Evolutionary conservation across 2,329 filamentous ascomycete species (phyloP), one percentile per base, ranked within the genome.

Genomic region (Bertia moriformis): DNA sequence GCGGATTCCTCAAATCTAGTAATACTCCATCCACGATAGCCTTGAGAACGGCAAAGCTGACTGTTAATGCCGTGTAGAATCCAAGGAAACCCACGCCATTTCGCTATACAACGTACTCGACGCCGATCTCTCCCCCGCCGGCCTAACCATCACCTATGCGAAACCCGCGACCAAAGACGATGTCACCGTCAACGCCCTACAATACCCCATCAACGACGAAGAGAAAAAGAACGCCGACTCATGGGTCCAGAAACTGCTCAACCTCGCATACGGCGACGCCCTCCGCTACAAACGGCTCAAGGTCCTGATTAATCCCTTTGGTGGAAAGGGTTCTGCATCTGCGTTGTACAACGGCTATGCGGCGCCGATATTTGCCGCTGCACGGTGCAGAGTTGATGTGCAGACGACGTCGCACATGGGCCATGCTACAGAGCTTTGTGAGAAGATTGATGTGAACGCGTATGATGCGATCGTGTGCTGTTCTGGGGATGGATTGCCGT

Each of bases 401-500:
- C 67, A 78, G 52, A 57, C 56, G 40, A 82, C 77, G 2, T 59
- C 61, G 24, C 63, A 75, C 50, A 52, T 58, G 20, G 73, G 72
- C 2, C 76, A 82, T 54, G 77, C 73, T 4, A 60, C 69, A 1
- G 71, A 80, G 27, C 73, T 82, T 41, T 72, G 69, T 4, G 62
- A 73, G 49, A 62, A 67, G 29, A 52, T 82, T 32, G 73, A 82
- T 44, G 62, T 74, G 13, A 63, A 76, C 17, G 63, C 63, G 0
- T 79, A 67, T 48, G 77, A 82, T 53, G 73, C 73, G 5, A 62
- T 82, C 14, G 69, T 75, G 10, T 78, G 73, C 54, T 77, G 73
- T 45, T 80, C 75, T 3, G 77, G 77, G 1, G 77, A 82, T 46
- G 77, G 77, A n/a, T 58, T 80, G 27, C 73, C 74, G 1, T 72